A percentile compares a stretch with the other conserved stretches of the same genome.
phyloP scores from a whole-genome alignment of 2,329 filamentous ascomycete species.

The Ophiocordyceps australis region DNA sequence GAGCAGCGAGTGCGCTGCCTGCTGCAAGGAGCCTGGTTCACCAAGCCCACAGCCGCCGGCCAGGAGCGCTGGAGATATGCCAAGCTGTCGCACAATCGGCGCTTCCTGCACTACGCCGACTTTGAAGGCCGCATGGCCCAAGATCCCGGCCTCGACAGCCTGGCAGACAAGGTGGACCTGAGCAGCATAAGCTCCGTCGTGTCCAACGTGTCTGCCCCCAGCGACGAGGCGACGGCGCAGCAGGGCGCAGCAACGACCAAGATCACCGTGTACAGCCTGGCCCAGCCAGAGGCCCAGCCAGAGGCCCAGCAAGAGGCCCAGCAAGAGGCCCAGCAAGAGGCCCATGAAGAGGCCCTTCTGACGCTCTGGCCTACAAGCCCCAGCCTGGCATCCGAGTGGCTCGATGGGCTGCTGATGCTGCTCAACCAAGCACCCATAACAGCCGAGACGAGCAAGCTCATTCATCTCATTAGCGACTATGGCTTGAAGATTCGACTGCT shows the following conservation, averaged over 20 bases:
- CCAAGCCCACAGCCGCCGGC: constrained; percentile 22
- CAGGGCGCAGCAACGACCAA: constrained; percentile 44
- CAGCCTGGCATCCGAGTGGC: constrained; percentile 82
- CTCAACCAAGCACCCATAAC: constrained; percentile 92
- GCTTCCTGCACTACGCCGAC: constrained; percentile 78
- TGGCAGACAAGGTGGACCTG: constrained; percentile 74
- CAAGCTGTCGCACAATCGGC: constrained; percentile 75
- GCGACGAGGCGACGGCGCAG: constrained; percentile 28
- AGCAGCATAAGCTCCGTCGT: constrained; percentile 80
- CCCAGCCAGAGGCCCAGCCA: constrained; percentile 19
- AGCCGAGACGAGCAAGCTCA: constrained; percentile 82
- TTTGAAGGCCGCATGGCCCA: constrained; percentile 48
- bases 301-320: constrained; percentile 1
- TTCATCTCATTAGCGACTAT: constrained; percentile 73
- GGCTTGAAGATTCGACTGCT: constrained; percentile 82
- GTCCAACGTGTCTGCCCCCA: constrained; percentile 66
- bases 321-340: constrained; percentile 10
- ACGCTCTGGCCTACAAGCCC: constrained; percentile 70
- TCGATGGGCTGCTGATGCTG: constrained; percentile 88
- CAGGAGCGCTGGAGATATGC: constrained; percentile 62
- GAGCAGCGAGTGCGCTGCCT: constrained; percentile 88
- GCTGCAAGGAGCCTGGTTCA: constrained; percentile 80
- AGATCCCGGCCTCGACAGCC: constrained; percentile 52
- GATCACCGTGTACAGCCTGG: constrained; percentile 76
- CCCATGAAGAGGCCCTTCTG: constrained; percentile 55